A percentile compares a stretch with the other conserved stretches of the same genome.
phyloP scores from a whole-genome alignment of 2,329 filamentous ascomycete genomes.

The Alternaria sp. region DNA sequence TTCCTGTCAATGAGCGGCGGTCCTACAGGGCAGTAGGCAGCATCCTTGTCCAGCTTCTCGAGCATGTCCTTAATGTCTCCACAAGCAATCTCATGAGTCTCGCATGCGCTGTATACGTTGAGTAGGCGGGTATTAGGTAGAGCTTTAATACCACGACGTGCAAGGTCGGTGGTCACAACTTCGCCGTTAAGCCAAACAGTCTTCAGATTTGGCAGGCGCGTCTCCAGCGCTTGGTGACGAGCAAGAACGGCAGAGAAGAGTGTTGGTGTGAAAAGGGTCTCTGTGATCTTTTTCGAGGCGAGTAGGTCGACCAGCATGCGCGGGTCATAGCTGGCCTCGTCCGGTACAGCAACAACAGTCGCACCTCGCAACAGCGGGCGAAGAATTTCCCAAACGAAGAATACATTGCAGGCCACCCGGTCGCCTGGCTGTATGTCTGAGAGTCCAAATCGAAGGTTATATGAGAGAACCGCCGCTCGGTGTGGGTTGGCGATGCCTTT shows the following conservation, averaged over 20 bases:
- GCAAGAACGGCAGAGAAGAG: constrained; percentile 76
- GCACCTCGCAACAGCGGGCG: constrained; percentile 77
- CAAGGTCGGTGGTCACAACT: constrained; percentile 80
- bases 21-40: constrained; percentile 75
- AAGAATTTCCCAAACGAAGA: constrained; percentile 85
- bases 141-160: constrained; percentile 69
- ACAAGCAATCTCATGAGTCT: constrained; percentile 81
- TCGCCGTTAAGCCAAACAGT: constrained; percentile 84
- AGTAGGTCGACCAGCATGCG: constrained; percentile 75
- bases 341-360: constrained; percentile 76
- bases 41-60: constrained; percentile 60
- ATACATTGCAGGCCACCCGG: constrained; percentile 85
- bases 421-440: constrained; percentile 75
- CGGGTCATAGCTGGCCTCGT: constrained; percentile 79
- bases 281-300: constrained; percentile 69
- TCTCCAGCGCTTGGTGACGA: constrained; percentile 69
- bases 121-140: constrained; percentile 73
- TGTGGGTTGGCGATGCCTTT: constrained; percentile 85
- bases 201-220: constrained; percentile 68
- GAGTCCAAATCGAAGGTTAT: constrained; percentile 73
- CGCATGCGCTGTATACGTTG: constrained; percentile 83
- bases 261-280: constrained; percentile 84
- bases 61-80: constrained; percentile 75
- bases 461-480: constrained; percentile 74
- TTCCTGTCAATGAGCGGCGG: constrained; percentile 68